These are phyloP conservation scores for Ganoderma lucidum DNA, from an alignment of 1,284 basidiomycete genomes.

Conservation along the genomic window DNA sequence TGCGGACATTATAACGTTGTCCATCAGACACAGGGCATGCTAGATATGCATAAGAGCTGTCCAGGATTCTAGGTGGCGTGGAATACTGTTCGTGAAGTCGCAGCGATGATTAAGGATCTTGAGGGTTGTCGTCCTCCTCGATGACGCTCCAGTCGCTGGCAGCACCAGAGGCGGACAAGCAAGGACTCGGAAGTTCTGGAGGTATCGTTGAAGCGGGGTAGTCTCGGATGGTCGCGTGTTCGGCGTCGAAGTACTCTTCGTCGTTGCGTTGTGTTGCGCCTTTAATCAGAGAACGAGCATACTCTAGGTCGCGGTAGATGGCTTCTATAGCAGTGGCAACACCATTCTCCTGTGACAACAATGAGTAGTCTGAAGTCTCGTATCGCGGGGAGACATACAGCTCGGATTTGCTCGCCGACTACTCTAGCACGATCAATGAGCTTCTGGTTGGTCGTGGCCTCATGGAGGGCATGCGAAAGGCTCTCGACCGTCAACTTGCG, in stretches of 20 bases:
- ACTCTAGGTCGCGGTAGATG: slow-evolving; percentile 93
- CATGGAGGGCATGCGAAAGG: slow-evolving; percentile 79
- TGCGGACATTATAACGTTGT: slow-evolving; percentile 8
- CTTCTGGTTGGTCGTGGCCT: slow-evolving; percentile 87
- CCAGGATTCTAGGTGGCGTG: slow-evolving; percentile 9
- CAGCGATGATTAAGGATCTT: slow-evolving; percentile 22
- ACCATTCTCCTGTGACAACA: slow-evolving; percentile 79
- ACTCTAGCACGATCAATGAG: slow-evolving; percentile 87
- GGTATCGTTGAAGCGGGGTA: slow-evolving; percentile 31
- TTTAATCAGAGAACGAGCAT: slow-evolving; percentile 85
- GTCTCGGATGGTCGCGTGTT: slow-evolving; percentile 56
- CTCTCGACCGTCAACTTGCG: slow-evolving; percentile 84
- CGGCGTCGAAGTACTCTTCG: slow-evolving; percentile 51
- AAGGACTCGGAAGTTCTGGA: slow-evolving; percentile 58
- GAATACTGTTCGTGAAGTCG: slow-evolving; percentile 1
- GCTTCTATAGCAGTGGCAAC: slow-evolving; percentile 89
- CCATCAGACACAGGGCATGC: background rate
- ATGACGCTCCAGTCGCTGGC: slow-evolving; percentile 86
- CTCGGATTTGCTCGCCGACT: slow-evolving; percentile 86
- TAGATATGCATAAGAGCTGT: slow-evolving; percentile 26
- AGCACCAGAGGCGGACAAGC: slow-evolving; percentile 56
- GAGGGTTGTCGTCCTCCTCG: slow-evolving; percentile 66
- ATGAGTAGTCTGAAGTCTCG: slow-evolving; percentile 5
- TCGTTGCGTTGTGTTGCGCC: slow-evolving; percentile 48
- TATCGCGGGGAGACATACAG: slow-evolving; percentile 53